These are phyloP conservation scores for Pseudoturritis turrita DNA, from an alignment of 345 rosid genomes.

Conservation along the genomic window DNA sequence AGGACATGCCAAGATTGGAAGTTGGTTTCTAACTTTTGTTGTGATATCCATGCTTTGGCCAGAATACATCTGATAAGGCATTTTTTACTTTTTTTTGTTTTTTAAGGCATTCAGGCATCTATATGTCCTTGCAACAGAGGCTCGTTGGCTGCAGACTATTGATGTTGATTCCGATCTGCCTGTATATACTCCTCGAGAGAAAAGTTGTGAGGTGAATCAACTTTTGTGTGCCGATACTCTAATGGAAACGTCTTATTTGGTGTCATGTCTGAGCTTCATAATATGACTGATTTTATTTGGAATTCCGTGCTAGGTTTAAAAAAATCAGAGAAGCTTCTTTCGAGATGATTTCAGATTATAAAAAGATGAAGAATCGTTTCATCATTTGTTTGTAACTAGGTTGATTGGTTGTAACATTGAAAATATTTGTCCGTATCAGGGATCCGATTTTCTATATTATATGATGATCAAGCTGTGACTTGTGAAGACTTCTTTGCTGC, in stretches of 20 bases:
- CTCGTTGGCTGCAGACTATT: slow-evolving; percentile 95
- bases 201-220: background rate
- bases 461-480: no score
- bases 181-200: slow-evolving; percentile 43
- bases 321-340: background rate
- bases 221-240: background rate
- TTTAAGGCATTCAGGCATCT: slow-evolving; percentile 96
- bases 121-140: slow-evolving; percentile 91
- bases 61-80: slow-evolving; percentile 10
- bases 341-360: background rate
- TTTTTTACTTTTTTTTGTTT: slow-evolving; percentile 4
- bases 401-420: background rate
- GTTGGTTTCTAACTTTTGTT: slow-evolving; percentile 15
- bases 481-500: no score
- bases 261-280: background rate
- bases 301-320: no score
- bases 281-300: no score
- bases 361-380: background rate
- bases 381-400: background rate
- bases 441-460: no score
- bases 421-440: no score
- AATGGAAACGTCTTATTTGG: background rate
- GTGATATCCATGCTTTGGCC: slow-evolving; percentile 8
- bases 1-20: slow-evolving; percentile 11
- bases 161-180: slow-evolving; percentile 96